Base-by-base conservation (phyloP, 2,329 filamentous ascomycete species). In the Fusarium setosum region DNA sequence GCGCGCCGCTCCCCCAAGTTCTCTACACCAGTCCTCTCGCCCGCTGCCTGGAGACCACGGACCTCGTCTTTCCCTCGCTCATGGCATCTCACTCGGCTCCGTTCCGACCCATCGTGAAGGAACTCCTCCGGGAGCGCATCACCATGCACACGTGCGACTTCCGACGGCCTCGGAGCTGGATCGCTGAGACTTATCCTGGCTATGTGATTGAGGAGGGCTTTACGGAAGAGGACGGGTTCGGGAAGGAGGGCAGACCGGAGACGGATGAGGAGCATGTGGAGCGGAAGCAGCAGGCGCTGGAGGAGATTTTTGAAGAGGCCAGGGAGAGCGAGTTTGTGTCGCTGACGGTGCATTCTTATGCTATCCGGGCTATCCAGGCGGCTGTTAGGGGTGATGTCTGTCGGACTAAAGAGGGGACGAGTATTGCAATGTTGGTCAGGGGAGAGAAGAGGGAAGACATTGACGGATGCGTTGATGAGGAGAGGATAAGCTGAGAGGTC, bases 91-190 rank as follows among this genome's bases (percentile, higher is more conserved):
- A 55, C 64, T 82, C 35, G 73, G 70, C 65, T 11, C 76, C 78
- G 0, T 87, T 87, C 61, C 75, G 73, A 6, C 86, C 86, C 0
- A 75, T 81, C 2, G 75, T 90, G 69, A 89, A 88, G 71, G 88
- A 90, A 58, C 72, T 82, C 5, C 77, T 90, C 13, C 80, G 88
- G 18, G 88, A 91, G 72, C 83, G 84, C 3, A 81, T 88, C 57
- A 87, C 85, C 9, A 79, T 84, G 53, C 88, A 90, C 71, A 90
- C 87, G 0, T 90, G 88, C 71, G 87, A 90, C 72, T 81, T 84
- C 15, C 80, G 88, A 15, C 82, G 82, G 48, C 73, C 77, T 8
- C 79, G 78, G 40, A 77, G 80, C 0, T 83, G 78, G 71, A 87
- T 90, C 61, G 74, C 74, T 2, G 61, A 76, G 13, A 76, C 79